phyloP scores from a whole-genome alignment of 2,329 filamentous ascomycete genomes.

The Phialophora verrucosa region DNA sequence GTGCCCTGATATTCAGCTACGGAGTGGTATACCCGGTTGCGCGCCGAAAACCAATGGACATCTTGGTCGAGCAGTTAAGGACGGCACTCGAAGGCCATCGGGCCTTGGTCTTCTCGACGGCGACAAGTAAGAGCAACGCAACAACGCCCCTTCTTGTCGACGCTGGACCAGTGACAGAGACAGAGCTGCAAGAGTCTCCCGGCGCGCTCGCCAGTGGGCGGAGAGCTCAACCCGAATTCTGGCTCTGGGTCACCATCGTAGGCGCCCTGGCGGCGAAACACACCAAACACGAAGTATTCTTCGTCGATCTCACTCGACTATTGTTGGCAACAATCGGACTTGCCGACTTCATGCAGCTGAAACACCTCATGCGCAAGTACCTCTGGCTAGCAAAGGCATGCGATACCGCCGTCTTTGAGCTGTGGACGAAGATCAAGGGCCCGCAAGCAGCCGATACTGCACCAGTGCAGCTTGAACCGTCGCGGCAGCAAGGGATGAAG shows the following conservation, averaged over 20 bases:
- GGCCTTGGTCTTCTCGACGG: neutral
- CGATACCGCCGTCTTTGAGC: constrained; percentile 11
- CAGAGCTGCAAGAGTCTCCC: too few species aligned
- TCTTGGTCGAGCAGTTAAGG: constrained; percentile 4
- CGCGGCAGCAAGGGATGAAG: neutral
- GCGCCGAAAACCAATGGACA: neutral
- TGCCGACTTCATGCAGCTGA: constrained; percentile 8
- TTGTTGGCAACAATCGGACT: neutral
- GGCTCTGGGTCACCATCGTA: constrained; percentile 20
- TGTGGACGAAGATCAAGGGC: constrained; percentile 7
- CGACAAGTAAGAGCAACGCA: neutral
- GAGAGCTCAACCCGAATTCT: neutral
- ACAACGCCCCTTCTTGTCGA: neutral
- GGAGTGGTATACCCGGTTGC: constrained; percentile 24
- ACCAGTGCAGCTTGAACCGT: neutral
- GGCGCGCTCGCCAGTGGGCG: neutral
- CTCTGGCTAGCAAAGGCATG: constrained; percentile 19
- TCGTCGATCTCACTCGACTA: constrained; percentile 7
- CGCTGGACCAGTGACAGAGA: neutral
- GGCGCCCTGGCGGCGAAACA: constrained; percentile 11
- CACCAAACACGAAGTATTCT: constrained; percentile 13
- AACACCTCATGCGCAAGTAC: constrained; percentile 15
- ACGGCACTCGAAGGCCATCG: neutral
- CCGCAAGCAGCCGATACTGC: neutral
- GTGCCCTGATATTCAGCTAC: constrained; percentile 21